phyloP scores from a whole-genome alignment of 2,329 filamentous ascomycete species.

The Diaporthe velutina region DNA sequence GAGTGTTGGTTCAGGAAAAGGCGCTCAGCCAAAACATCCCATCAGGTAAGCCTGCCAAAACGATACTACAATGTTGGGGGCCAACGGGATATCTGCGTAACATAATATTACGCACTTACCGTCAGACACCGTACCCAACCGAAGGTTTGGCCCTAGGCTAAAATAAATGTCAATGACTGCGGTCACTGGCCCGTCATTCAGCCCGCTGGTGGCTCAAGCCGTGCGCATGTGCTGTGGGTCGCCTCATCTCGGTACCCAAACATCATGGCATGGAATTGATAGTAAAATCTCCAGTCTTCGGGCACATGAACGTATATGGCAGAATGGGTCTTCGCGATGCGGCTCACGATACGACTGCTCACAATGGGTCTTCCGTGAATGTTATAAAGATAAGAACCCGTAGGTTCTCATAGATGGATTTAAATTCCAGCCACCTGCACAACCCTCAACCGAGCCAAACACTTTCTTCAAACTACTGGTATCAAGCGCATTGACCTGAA shows the following conservation, averaged over 20 bases:
- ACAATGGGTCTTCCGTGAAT: too few relatives aligned
- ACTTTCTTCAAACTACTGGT: neutral
- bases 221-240: neutral
- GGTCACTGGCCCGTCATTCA: neutral
- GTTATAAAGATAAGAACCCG: neutral
- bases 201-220: neutral
- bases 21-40: neutral
- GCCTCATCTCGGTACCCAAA: neutral
- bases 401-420: neutral
- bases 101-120: neutral
- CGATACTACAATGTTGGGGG: neutral
- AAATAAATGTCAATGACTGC: neutral
- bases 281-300: neutral
- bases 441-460: neutral
- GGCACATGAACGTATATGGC: neutral
- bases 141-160: neutral
- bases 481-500: neutral
- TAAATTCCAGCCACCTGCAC: neutral
- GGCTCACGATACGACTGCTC: neutral
- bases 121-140: neutral
- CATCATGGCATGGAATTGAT: neutral
- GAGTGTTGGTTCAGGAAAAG: neutral
- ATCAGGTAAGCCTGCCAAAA: neutral
- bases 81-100: neutral
- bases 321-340: neutral